Conservation (phyloP, 1,139 yeast species). For the Hemisphaericaspora lyxosophila region DNA sequence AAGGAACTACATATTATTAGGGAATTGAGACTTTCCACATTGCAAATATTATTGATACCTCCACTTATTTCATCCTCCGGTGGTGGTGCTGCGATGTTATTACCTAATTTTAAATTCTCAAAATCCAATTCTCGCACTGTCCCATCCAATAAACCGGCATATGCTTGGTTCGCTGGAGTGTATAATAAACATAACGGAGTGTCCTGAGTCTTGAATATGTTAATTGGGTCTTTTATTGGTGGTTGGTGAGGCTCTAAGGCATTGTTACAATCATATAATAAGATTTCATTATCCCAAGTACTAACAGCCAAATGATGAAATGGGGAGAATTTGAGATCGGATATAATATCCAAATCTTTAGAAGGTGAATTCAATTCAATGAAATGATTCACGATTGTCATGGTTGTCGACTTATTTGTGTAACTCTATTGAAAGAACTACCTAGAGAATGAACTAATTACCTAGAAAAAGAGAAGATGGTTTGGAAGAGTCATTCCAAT, state of each 20-base stretch:
- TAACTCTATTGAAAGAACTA: no score
- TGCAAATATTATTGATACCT: slow-evolving; percentile 33
- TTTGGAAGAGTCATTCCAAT: neutral
- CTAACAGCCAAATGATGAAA: slow-evolving; percentile 35
- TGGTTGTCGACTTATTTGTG: no score
- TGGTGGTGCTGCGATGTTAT: slow-evolving; percentile 10
- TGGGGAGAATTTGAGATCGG: slow-evolving; percentile 34
- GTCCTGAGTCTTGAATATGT: slow-evolving; percentile 9
- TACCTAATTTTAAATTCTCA: slow-evolving; percentile 35
- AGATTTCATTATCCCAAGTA: slow-evolving; percentile 42
- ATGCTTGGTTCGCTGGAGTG: slow-evolving; percentile 18
- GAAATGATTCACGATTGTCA: slow-evolving; percentile 12
- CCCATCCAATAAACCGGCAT: slow-evolving; percentile 44
- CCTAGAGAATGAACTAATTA: no score
- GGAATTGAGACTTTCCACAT: slow-evolving; percentile 26
- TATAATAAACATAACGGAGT: slow-evolving; percentile 15
- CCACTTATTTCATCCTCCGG: slow-evolving; percentile 16
- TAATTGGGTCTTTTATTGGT: slow-evolving; percentile 11
- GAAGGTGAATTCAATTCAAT: slow-evolving; percentile 19
- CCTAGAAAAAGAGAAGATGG: no score
- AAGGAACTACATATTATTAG: slow-evolving; percentile 48
- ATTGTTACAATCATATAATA: slow-evolving; percentile 32
- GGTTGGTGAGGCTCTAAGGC: slow-evolving; percentile 11
- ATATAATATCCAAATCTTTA: slow-evolving; percentile 27
- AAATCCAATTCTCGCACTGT: slow-evolving; percentile 39